These are phyloP conservation scores for Crithidia bombi DNA, from an alignment of 208 protist genomes.

Conservation along the genomic window DNA sequence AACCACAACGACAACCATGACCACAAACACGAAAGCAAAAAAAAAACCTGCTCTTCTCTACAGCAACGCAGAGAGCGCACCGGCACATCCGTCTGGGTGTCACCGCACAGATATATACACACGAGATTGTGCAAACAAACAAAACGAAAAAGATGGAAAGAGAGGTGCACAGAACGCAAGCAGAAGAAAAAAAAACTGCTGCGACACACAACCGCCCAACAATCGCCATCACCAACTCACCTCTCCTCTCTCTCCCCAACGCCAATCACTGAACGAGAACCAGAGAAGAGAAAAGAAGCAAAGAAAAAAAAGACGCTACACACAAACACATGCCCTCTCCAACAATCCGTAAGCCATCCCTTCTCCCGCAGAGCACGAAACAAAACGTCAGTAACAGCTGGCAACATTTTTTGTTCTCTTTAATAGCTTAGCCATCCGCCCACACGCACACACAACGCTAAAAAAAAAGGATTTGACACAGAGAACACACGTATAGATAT, in stretches of 20 bases:
- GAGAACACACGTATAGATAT: no score
- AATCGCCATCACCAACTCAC: not conserved
- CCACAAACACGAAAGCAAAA: not conserved
- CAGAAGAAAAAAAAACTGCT: slow-evolving; percentile 16
- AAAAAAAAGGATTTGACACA: no score
- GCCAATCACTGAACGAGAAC: slow-evolving; percentile 8
- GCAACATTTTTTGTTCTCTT: no score
- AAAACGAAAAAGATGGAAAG: not conserved
- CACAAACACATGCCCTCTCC: no score
- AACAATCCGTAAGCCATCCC: no score
- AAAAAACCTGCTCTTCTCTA: not conserved
- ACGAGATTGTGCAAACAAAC: not conserved
- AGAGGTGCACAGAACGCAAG: not conserved
- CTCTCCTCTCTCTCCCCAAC: no score
- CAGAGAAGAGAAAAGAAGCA: slow-evolving; percentile 6
- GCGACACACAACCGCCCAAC: slow-evolving; percentile 2
- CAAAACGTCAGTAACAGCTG: no score
- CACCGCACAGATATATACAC: not conserved
- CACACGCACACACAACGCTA: no score
- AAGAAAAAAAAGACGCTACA: slow-evolving; percentile 1
- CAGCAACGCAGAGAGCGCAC: no score
- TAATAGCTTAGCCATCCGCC: no score
- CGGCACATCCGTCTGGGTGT: no score
- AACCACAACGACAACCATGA: not conserved
- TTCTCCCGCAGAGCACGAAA: no score